phyloP scores from a whole-genome alignment of 148 eudicot genomes.

The Cornus florida region DNA sequence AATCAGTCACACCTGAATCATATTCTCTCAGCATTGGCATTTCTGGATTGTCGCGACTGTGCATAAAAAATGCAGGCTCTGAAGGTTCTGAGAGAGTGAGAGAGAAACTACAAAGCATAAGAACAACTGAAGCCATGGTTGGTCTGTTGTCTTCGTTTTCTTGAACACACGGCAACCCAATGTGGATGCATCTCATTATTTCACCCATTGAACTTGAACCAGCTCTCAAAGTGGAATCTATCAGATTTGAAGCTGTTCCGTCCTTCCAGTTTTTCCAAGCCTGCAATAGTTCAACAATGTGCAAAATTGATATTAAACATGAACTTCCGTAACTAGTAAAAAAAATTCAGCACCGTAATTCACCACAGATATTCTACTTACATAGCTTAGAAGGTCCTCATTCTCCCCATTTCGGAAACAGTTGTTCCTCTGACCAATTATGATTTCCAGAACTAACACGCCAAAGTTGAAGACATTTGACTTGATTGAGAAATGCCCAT shows the following conservation, averaged over 20 bases:
- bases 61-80: constrained; percentile 23
- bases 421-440: constrained; percentile 37
- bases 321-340: background rate
- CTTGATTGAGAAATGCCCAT: constrained; percentile 36
- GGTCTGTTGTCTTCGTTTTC: constrained; percentile 35
- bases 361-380: constrained; percentile 12
- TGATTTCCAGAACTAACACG: constrained; percentile 38
- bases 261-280: constrained; percentile 48
- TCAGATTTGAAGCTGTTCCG: constrained; percentile 22
- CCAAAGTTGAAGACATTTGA: constrained; percentile 49
- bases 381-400: constrained; percentile 35
- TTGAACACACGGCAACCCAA: constrained; percentile 43
- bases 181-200: constrained; percentile 44
- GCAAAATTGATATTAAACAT: background rate
- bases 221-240: constrained; percentile 21
- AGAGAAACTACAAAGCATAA: constrained; percentile 29
- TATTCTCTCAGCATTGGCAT: constrained; percentile 1
- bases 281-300: constrained; percentile 19
- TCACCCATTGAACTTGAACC: constrained; percentile 16
- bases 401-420: constrained; percentile 8
- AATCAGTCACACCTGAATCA: background rate
- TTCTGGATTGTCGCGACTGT: background rate
- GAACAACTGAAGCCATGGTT: constrained; percentile 30
- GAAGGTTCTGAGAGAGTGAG: constrained; percentile 28
- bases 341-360: background rate